Conservation (phyloP, 495 filamentous ascomycete genomes). For the Daldinia bambusicola region DNA sequence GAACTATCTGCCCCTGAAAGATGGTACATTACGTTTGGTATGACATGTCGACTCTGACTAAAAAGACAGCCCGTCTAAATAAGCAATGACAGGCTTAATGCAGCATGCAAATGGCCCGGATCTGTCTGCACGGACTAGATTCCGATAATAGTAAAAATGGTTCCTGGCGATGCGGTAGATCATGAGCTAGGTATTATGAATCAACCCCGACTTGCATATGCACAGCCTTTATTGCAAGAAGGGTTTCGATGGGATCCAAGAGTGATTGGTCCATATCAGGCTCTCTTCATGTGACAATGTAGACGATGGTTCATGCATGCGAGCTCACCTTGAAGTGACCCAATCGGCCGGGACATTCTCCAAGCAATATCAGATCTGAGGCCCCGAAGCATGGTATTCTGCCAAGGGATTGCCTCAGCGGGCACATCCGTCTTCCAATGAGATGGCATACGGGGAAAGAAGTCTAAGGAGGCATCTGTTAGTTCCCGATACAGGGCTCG, state of each 20-base stretch:
- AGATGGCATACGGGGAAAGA: slow-evolving; percentile 1
- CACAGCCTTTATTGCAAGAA: not conserved
- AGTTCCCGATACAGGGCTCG: slow-evolving; percentile 32
- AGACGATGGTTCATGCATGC: slow-evolving; percentile 18
- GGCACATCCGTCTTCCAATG: slow-evolving; percentile 17
- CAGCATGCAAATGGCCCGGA: slow-evolving; percentile 9
- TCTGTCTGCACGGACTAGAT: not conserved
- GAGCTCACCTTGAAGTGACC: slow-evolving; percentile 18
- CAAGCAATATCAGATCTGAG: slow-evolving; percentile 25
- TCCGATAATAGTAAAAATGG: slow-evolving; percentile 3
- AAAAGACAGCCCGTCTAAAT: slow-evolving; percentile 12
- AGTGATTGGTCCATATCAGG: slow-evolving; percentile 23
- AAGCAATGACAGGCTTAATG: slow-evolving; percentile 30
- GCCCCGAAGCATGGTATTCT: slow-evolving; percentile 10
- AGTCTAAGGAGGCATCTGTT: slow-evolving; percentile 18
- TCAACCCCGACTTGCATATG: slow-evolving; percentile 35
- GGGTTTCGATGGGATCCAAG: not conserved
- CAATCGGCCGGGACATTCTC: slow-evolving; percentile 17
- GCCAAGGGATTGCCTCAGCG: slow-evolving; percentile 13
- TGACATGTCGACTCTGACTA: slow-evolving; percentile 11
- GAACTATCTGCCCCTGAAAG: not conserved
- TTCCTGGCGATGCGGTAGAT: slow-evolving; percentile 18
- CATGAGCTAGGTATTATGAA: slow-evolving; percentile 26
- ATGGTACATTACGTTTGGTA: slow-evolving; percentile 12
- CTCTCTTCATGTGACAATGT: slow-evolving; percentile 7